Percentiles rank a stretch among this genome's conserved stretches.
Conservation (phyloP, 148 eudicot species). For the Polygonum aviculare region DNA sequence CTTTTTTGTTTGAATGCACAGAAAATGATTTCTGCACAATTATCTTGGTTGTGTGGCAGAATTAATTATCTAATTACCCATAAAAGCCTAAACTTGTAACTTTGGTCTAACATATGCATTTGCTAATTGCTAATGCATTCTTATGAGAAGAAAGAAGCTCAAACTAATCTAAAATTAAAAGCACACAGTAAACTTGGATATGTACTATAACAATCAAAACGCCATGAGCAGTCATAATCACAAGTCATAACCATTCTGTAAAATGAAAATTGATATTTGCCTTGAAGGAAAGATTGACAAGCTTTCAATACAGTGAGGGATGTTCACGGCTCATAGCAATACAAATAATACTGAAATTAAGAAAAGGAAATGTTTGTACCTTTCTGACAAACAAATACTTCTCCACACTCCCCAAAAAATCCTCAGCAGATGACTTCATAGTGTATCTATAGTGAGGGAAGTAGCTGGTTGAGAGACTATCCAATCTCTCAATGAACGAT, state of each 20-base stretch:
- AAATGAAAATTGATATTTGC: not conserved
- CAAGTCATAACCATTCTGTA: not conserved
- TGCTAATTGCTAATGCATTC: not conserved
- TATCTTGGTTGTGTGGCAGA: not conserved
- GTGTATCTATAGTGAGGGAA: slow-evolving; percentile 61
- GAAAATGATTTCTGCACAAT: not conserved
- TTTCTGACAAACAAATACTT: slow-evolving; percentile 63
- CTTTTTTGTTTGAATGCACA: too few species aligned
- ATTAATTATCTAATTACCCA: not conserved
- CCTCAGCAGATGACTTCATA: slow-evolving; percentile 58
- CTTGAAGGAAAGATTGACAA: not conserved
- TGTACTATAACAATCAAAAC: not conserved
- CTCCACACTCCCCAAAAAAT: slow-evolving; percentile 56
- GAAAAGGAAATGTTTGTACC: slow-evolving; percentile 23
- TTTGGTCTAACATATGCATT: not conserved
- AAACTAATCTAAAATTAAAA: too few species aligned
- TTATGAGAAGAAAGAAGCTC: not conserved
- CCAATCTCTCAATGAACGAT: slow-evolving; percentile 66
- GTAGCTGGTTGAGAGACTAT: slow-evolving; percentile 55
- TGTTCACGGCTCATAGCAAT: not conserved
- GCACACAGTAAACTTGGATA: not conserved
- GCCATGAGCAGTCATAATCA: not conserved
- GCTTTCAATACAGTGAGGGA: not conserved
- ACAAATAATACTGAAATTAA: not conserved
- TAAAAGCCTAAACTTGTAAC: not conserved